A percentile compares a stretch with the other conserved stretches of the same genome.
Conservation (phyloP, 169 alveolate species). For the Cryptosporidium muris region DNA sequence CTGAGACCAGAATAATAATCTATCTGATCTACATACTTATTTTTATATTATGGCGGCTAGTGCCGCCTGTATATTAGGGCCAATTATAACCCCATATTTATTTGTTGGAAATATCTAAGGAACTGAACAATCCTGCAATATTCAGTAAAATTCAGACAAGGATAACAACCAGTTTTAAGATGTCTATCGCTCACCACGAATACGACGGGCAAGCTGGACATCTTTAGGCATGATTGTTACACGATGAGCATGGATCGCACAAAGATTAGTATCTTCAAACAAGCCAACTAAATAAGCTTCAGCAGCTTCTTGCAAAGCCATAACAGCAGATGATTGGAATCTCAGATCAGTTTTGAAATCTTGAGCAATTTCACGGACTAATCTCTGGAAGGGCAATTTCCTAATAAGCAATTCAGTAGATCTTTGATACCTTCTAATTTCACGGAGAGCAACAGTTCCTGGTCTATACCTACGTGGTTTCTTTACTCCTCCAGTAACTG, state of each 20-base stretch:
- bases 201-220: conserved; percentile 97
- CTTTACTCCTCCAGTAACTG: conserved; percentile 90
- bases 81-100: not conserved
- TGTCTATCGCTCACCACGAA: conserved; percentile 95
- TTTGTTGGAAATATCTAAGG: no score
- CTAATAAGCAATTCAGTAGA: conserved; percentile 96
- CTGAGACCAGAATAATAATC: no score
- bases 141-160: not conserved
- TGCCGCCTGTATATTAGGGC: conserved; percentile 67
- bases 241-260: conserved; percentile 99
- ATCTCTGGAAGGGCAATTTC: conserved; percentile 98
- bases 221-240: conserved; percentile 99
- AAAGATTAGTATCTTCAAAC: conserved; percentile 98
- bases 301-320: conserved; percentile 98
- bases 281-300: conserved; percentile 98
- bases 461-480: conserved; percentile 97
- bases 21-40: no score
- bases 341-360: conserved; percentile 98
- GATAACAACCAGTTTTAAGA: conserved; percentile 1
- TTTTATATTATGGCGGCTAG: conserved; percentile 60
- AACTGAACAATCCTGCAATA: not conserved
- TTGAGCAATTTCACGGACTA: conserved; percentile 96
- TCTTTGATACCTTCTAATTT: conserved; percentile 97
- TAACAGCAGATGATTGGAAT: conserved; percentile 97
- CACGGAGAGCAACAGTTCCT: conserved; percentile 98